Evolutionary conservation across 2,329 filamentous ascomycete genomes (phyloP).

Genomic region (Periconia macrospinosa): DNA sequence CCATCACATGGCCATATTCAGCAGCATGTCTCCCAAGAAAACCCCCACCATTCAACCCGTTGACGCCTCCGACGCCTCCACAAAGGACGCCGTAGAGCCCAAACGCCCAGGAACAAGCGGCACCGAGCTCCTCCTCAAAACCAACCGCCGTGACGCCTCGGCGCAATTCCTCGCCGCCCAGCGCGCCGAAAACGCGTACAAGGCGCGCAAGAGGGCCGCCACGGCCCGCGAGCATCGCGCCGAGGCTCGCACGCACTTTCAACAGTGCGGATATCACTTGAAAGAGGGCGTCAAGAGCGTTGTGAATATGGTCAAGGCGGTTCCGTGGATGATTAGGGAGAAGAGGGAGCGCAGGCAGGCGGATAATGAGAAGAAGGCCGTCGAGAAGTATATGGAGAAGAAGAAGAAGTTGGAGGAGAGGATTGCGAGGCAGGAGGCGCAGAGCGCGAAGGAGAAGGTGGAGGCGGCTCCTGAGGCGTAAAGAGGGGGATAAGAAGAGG

Average conservation of each 20-base stretch:
- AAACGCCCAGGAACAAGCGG: conserved; percentile 15
- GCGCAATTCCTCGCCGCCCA: conserved; percentile 15
- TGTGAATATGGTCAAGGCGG: conserved; percentile 13
- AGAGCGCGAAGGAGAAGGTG: conserved; percentile 11
- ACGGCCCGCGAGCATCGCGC: conserved; percentile 11
- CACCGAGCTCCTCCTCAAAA: conserved; percentile 15
- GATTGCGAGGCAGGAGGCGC: conserved; percentile 5
- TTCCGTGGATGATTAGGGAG: conserved; percentile 18
- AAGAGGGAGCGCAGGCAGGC: conserved; percentile 15
- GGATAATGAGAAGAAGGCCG: conserved; percentile 16
- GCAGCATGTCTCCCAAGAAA: conserved; percentile 10
- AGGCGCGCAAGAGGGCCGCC: conserved; percentile 16
- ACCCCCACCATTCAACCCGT: conserved; percentile 1
- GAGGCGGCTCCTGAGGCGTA: not conserved
- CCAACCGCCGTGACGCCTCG: conserved; percentile 14
- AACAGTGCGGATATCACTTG: conserved; percentile 3
- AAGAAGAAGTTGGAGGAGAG: conserved; percentile 15
- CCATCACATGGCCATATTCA: conserved; percentile 8
- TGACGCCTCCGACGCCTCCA: not conserved
- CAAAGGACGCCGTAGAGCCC: conserved; percentile 1
- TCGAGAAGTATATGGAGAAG: conserved; percentile 11
- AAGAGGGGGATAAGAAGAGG: not conserved
- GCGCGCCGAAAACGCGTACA: conserved; percentile 17
- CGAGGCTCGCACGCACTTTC: conserved; percentile 13
- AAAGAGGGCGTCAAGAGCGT: conserved; percentile 16